phyloP scores from a whole-genome alignment of 2,329 filamentous ascomycete species.

The Pseudogymnoascus sp. region DNA sequence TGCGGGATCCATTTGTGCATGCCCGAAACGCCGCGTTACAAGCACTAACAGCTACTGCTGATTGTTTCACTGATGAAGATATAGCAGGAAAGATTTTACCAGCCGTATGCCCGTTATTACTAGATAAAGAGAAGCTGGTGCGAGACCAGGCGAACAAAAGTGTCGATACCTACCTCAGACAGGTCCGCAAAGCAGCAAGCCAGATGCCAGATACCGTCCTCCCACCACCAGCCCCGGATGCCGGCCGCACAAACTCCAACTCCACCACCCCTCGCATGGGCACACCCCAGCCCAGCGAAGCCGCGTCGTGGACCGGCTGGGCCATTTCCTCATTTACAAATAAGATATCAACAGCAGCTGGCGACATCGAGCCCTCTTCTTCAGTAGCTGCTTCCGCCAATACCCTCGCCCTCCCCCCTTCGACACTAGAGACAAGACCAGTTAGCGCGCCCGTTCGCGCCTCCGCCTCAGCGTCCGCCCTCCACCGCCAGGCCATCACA shows the following conservation, averaged over 20 bases:
- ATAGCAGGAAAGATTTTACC: conserved; percentile 78
- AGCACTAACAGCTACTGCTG: conserved; percentile 75
- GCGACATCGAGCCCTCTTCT: conserved; percentile 61
- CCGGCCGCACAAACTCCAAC: conserved; percentile 35
- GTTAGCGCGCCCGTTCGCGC: conserved; percentile 26
- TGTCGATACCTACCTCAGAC: conserved; percentile 74
- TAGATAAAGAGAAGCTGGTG: conserved; percentile 93
- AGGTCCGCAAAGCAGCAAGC: conserved; percentile 68
- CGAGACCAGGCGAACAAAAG: conserved; percentile 88
- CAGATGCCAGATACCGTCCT: conserved; percentile 73
- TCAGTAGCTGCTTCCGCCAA: conserved; percentile 33
- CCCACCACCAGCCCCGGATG: conserved; percentile 47
- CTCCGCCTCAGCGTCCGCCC: conserved; percentile 46
- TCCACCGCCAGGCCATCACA: conserved; percentile 52
- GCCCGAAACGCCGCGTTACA: conserved; percentile 83
- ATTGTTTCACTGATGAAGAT: conserved; percentile 84
- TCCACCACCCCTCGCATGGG: conserved; percentile 61
- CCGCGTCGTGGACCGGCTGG: conserved; percentile 83
- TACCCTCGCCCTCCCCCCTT: conserved; percentile 33
- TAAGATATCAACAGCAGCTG: conserved; percentile 74
- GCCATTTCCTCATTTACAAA: conserved; percentile 98
- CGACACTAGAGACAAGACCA: conserved; percentile 29
- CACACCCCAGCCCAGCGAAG: conserved; percentile 58
- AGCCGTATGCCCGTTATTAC: conserved; percentile 69
- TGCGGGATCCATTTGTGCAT: conserved; percentile 91